Evolutionary conservation across 176 grass and related monocot species (phyloP).

Genomic region (Triticum timopheevii): DNA sequence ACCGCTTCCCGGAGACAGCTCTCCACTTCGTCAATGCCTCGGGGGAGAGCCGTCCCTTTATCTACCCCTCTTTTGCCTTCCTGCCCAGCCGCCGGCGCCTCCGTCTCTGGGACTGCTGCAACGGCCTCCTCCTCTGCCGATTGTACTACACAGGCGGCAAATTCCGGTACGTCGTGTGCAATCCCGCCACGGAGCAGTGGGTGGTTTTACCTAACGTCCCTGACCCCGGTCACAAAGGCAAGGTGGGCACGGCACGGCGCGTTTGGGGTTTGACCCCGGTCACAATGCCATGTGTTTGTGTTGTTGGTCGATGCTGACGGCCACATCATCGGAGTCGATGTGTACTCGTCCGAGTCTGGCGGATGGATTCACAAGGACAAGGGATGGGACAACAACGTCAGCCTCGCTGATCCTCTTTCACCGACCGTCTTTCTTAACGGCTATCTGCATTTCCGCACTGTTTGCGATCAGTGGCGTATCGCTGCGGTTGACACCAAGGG

Average conservation of each 20-base stretch:
- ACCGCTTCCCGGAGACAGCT: background rate
- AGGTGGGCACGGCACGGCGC: background rate
- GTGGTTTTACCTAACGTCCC: background rate
- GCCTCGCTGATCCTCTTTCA: no score
- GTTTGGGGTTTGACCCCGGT: background rate
- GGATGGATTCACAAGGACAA: no score
- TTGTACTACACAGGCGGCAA: background rate
- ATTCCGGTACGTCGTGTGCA: background rate
- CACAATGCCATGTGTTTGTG: no score
- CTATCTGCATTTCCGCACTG: no score
- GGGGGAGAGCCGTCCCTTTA: background rate
- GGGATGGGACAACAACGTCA: no score
- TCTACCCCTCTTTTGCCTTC: background rate
- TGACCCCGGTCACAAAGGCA: background rate
- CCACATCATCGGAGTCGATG: no score
- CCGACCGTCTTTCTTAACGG: no score
- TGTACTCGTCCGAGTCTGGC: no score
- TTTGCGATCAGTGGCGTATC: no score
- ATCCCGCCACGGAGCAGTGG: conserved; percentile 3
- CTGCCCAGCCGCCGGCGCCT: background rate
- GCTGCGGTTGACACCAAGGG: no score
- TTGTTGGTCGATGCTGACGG: no score
- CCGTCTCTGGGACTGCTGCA: background rate
- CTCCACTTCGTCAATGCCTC: conserved; percentile 22
- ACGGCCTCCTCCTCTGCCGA: background rate